These are phyloP conservation scores for Trichoderma sp. DNA, from an alignment of 2,329 filamentous ascomycete species.

Conservation along the genomic window DNA sequence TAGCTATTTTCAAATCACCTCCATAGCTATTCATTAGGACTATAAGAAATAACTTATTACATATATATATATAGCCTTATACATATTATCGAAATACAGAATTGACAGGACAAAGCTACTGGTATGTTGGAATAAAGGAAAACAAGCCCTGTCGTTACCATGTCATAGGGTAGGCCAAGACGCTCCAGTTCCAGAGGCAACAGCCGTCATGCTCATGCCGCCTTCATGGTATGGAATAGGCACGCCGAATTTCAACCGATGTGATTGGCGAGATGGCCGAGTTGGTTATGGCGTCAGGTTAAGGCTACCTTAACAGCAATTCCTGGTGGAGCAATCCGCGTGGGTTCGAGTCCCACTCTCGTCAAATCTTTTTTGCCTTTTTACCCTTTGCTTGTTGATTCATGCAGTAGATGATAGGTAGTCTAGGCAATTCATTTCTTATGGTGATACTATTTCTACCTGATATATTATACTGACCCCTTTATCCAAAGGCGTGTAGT, in stretches of 20 bases:
- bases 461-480: neutral
- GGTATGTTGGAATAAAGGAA: no score
- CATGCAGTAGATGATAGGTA: neutral
- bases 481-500: neutral
- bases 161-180: neutral
- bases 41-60: neutral
- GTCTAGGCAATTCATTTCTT: neutral
- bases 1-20: neutral
- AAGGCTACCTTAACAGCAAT: constrained; percentile 28
- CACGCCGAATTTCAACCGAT: constrained; percentile 1
- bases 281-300: constrained; percentile 28
- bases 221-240: neutral
- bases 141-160: neutral
- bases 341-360: constrained; percentile 30
- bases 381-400: neutral
- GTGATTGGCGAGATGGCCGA: constrained; percentile 26
- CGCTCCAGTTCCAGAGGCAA: neutral
- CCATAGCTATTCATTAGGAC: no score
- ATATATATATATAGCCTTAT: rapidly evolving
- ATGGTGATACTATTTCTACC: neutral
- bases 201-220: no score
- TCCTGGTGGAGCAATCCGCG: constrained; percentile 28
- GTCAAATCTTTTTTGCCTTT: constrained; percentile 23
- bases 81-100: neutral
- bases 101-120: neutral